phyloP scores from a whole-genome alignment of 2,329 filamentous ascomycete species.

The Neodidymelliopsis sp. region DNA sequence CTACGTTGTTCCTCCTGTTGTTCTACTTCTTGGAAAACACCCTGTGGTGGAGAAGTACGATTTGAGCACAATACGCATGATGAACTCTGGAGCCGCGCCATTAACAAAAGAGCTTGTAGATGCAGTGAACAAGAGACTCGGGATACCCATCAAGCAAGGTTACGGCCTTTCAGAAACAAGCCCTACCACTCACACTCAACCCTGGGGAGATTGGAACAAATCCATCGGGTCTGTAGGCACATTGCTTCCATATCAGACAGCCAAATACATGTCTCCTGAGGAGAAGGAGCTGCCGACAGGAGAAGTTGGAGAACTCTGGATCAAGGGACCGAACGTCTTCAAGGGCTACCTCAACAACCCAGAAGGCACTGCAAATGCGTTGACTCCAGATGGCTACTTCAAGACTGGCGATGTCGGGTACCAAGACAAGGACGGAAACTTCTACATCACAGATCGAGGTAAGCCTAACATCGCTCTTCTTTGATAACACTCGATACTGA shows the following conservation, averaged over 20 bases:
- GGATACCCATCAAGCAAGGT: constrained; percentile 86
- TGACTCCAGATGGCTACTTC: constrained; percentile 83
- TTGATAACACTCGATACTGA: no score
- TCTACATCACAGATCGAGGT: constrained; percentile 91
- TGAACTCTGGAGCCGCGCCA: constrained; percentile 88
- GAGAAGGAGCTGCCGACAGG: constrained; percentile 68
- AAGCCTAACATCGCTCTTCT: no score
- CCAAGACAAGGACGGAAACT: constrained; percentile 78
- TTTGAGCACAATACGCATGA: constrained; percentile 77
- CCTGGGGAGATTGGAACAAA: constrained; percentile 77
- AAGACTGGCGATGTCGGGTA: constrained; percentile 89
- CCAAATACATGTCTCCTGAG: constrained; percentile 75
- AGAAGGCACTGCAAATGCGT: constrained; percentile 72
- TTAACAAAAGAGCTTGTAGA: constrained; percentile 82
- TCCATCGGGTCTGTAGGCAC: constrained; percentile 80
- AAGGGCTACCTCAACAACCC: constrained; percentile 79
- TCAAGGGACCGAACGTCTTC: constrained; percentile 83
- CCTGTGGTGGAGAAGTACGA: constrained; percentile 82
- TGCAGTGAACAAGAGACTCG: constrained; percentile 74
- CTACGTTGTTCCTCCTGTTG: constrained; percentile 85
- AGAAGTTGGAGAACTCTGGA: constrained; percentile 66
- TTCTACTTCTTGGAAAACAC: constrained; percentile 81
- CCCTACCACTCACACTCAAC: constrained; percentile 77
- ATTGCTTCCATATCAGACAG: constrained; percentile 79
- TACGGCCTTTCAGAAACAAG: constrained; percentile 91